Evolutionary conservation across 805 yeast species (phyloP).

Genomic region (Saccharomyces jurei): DNA sequence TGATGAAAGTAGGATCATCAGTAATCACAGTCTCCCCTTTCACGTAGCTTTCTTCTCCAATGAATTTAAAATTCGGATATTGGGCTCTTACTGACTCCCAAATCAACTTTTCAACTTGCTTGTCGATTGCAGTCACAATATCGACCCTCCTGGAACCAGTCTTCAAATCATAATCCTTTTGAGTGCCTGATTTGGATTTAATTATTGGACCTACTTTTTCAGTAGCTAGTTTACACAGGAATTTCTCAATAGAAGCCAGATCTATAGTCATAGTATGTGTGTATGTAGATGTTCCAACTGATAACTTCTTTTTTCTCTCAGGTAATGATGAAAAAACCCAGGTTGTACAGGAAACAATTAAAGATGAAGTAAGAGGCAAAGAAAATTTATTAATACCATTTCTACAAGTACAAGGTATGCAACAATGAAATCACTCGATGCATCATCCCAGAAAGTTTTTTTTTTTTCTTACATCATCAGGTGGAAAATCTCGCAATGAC

Average conservation of each 20-base stretch:
- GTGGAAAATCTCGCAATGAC: background rate
- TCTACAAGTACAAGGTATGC: background rate
- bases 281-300: background rate
- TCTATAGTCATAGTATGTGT: conserved; percentile 13
- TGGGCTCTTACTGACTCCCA: conserved; percentile 22
- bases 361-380: background rate
- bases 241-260: conserved; percentile 21
- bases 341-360: background rate
- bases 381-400: background rate
- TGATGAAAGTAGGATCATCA: conserved; percentile 50
- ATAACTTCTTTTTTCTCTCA: background rate
- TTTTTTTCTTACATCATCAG: background rate
- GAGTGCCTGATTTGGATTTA: conserved; percentile 40
- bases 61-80: conserved; percentile 45
- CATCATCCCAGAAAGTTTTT: background rate
- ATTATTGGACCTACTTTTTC: conserved; percentile 41
- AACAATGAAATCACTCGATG: background rate
- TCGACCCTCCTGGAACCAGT: conserved; percentile 41
- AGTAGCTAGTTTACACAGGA: conserved; percentile 20
- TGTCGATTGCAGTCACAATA: conserved; percentile 57
- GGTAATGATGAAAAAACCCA: too few species aligned
- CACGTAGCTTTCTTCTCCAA: conserved; percentile 54
- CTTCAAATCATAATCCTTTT: conserved; percentile 25
- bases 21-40: conserved; percentile 40
- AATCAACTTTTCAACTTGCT: conserved; percentile 44